These are phyloP conservation scores for Suhomyces bribrorum DNA, from an alignment of 1,139 yeast genomes.

Conservation along the genomic window DNA sequence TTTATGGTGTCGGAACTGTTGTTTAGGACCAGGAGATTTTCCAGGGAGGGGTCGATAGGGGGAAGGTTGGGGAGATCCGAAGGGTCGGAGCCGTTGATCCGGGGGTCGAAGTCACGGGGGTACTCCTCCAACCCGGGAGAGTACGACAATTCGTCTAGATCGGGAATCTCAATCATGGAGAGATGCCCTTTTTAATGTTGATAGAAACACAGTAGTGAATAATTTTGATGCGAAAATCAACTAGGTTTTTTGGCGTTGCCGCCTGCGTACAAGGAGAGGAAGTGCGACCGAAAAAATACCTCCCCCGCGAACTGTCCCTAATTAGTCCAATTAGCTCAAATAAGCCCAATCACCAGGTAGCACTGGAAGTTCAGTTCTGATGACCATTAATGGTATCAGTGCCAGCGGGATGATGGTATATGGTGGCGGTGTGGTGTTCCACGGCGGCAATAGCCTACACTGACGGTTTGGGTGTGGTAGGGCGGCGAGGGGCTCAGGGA, in stretches of 20 bases:
- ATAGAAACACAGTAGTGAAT: neutral
- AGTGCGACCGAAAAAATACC: neutral
- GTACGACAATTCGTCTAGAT: constrained; percentile 29
- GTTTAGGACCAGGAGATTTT: neutral
- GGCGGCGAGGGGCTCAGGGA: no score
- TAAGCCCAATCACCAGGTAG: no score
- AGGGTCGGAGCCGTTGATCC: neutral
- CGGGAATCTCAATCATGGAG: constrained; percentile 45
- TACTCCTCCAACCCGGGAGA: constrained; percentile 6
- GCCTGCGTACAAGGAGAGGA: neutral
- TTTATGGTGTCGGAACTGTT: constrained; percentile 7
- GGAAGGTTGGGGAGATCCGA: neutral
- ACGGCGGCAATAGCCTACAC: no score
- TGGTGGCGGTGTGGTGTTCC: no score
- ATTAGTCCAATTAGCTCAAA: no score
- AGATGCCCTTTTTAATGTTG: neutral
- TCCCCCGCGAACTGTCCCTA: neutral
- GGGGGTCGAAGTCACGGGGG: neutral
- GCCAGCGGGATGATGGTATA: no score
- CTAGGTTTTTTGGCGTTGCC: no score
- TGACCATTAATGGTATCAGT: no score
- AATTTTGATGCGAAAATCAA: neutral
- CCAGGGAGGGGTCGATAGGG: neutral
- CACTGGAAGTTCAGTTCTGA: no score
- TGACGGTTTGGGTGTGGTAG: no score